Percentiles rank a stretch among this genome's conserved stretches.
phyloP scores from a whole-genome alignment of 169 alveolate species.

The Babesia divergens region DNA sequence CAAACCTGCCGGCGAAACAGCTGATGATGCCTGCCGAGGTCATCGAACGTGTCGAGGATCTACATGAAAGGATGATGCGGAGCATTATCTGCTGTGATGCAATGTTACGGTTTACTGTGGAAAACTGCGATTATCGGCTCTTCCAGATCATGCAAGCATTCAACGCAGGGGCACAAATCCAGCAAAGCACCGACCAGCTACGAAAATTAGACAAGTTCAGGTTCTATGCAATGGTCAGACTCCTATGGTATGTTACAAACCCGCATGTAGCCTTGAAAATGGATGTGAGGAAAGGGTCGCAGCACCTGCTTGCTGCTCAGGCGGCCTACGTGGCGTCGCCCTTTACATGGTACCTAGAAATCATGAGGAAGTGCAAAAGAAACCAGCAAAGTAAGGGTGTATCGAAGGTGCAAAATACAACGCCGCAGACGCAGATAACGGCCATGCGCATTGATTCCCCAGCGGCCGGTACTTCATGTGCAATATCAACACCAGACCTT shows the following conservation, averaged over 20 bases:
- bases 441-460: not conserved
- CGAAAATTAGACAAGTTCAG: conserved; percentile 20
- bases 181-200: conserved; percentile 1
- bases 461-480: too few species aligned
- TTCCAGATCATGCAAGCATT: conserved; percentile 25
- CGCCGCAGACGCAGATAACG: not conserved
- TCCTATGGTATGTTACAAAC: conserved; percentile 36
- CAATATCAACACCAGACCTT: too few species aligned
- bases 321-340: conserved; percentile 13
- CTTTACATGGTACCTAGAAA: conserved; percentile 6
- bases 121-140: conserved; percentile 27
- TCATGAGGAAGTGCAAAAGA: not conserved
- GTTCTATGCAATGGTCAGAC: conserved; percentile 38
- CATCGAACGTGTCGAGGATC: not conserved
- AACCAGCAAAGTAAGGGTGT: not conserved
- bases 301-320: conserved; percentile 17
- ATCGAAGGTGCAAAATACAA: not conserved
- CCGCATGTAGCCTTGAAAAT: conserved; percentile 29
- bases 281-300: not conserved
- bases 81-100: not conserved
- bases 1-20: not conserved
- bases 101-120: conserved; percentile 7
- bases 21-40: not conserved
- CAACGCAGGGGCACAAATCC: not conserved
- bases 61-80: conserved; percentile 8